Evolutionary conservation across 140 eudicot genomes (phyloP), one percentile per base, ranked within the genome.

Genomic region (Eryngium alpinum): DNA sequence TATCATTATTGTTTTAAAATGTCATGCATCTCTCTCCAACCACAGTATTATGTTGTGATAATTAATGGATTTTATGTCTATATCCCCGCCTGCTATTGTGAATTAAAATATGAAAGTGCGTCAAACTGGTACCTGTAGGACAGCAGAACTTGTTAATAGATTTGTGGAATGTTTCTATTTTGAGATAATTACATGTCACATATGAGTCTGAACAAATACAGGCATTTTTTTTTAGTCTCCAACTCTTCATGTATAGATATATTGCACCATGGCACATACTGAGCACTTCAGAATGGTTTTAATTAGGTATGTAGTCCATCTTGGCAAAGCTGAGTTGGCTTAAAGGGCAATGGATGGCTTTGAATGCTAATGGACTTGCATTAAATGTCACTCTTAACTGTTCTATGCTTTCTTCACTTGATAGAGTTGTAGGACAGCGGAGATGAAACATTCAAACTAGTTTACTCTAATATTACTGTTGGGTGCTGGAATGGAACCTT

Each of bases 311-410:
- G 22, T 34, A 28, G 80, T 74, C 72, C 72, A 52, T 70, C 57
- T 90, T 90, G 94, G 92, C 94, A 78, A 90, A 88, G 89, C 87
- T 59, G 84, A 43, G 0, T 77, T 86, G 89, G 75, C 89, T 19
- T 13, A 11, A 81, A 59, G 12, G 88, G 71, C 90, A 21, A 81
- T 87, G 90, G 87, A 32, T 80, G 49, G 90, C 77, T 91, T 91
- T 89, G 91, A 91, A 91, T 91, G 91, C 91, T 86, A 85, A 89
- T 91, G 93, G 90, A 89, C 90, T 86, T 38, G 79, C 0, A 89
- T 80, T 34, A 49, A 60, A 46, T 81, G 33, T 77, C 44, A 71
- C 87, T 82, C 88, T 56, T 81, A 77, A 82, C 89, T 89, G 83
- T 87, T 84, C 83, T 83, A 56, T 71, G 60, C 84, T 84, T 72